Evolutionary conservation across 495 filamentous ascomycete species (phyloP), one percentile per base, ranked within the genome.

Genomic region (Penicillium daleae): DNA sequence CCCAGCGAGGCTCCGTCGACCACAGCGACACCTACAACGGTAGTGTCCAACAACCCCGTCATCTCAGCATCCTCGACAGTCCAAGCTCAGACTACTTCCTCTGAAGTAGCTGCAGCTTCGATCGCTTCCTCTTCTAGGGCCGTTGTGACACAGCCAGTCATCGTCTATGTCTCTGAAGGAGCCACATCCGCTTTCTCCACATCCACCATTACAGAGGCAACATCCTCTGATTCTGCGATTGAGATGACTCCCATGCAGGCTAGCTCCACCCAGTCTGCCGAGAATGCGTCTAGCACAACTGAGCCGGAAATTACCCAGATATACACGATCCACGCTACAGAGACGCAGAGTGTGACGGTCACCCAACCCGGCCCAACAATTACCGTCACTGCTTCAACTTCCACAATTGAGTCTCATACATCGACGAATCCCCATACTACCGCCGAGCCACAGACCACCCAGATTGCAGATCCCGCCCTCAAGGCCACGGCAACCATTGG

Each of bases 161-260:
- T 61, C 57, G 62, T 64, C 9, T 64, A 64, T 40, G 50, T 64
- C 22, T 62, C 65, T 6, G 55, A 59, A 21, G 62, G 48, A 52
- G 46, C 62, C 6, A 57, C 49, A 42, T 21, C 24, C 13, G 54
- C 67, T 35, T 44, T 60, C 39, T 55, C 67, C 26, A 58, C 56
- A 24, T 40, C 37, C 15, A 58, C 56, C 15, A 6, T 48, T 35
- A 17, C 6, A 22, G 17, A 13, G 13, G 3, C 56, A 32, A 31
- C 21, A 2, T 46, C 42, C 1, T 7, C 22, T 15, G 53, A 17
- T n/a, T 12, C n/a, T n/a, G 33, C 2, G 9, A 12, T n/a, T 26
- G 49, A 54, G 48, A 60, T 49, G n/a, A 22, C 48, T 1, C 19
- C 48, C 27, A 21, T 35, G 5, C 58, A 54, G 7, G 22, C 35